Evolutionary conservation across 2,329 filamentous ascomycete species (phyloP), one percentile per base, ranked within the genome.

Genomic region (Pyrenophora seminiperda): DNA sequence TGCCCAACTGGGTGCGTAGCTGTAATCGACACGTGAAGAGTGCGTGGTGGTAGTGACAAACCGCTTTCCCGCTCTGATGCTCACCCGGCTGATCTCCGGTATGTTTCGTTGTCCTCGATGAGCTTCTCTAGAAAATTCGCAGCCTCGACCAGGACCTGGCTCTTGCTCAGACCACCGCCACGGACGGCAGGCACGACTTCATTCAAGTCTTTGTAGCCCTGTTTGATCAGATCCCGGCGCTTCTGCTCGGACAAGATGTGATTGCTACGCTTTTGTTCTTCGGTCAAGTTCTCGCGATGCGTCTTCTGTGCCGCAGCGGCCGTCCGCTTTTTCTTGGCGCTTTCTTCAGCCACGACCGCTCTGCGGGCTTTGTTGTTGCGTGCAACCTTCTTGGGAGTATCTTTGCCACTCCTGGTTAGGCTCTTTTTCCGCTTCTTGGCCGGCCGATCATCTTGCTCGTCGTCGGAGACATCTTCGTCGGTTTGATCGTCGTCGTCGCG

Each of bases 221-320:
- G 83, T 66, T 91, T 88, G 64, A 93, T 93, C 38, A 91, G 77
- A 19, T 90, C 90, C 39, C 91, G 81, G 27, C 91, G 83, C 73
- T 94, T 95, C 74, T 96, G 90, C 68, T 95, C 91, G 43, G 90
- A 94, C 43, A 86, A 81, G 58, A 96, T 94, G 67, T 95, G 90
- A 61, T 96, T 96, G 64, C 86, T 87, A 37, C 90, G 81, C 73
- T 93, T 94, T 72, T 94, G 88, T 53, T 88, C 86, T 59, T 93
- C 89, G 0, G 85, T 83, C 3, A 94, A 70, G 56, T 87, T 87
- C 63, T 87, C 82, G 27, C 70, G 69, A 18, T 67, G 67, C 6
- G 61, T 40, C 43, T 67, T 71, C 31, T 66, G 62, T 4, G 59
- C 54, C 0, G 63, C 56, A 13, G 67, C 53, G 2, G 66, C 58